A percentile compares a stretch with the other conserved stretches of the same genome.
phyloP scores from a whole-genome alignment of 2,329 filamentous ascomycete species.

The Juglanconis oblonga region DNA sequence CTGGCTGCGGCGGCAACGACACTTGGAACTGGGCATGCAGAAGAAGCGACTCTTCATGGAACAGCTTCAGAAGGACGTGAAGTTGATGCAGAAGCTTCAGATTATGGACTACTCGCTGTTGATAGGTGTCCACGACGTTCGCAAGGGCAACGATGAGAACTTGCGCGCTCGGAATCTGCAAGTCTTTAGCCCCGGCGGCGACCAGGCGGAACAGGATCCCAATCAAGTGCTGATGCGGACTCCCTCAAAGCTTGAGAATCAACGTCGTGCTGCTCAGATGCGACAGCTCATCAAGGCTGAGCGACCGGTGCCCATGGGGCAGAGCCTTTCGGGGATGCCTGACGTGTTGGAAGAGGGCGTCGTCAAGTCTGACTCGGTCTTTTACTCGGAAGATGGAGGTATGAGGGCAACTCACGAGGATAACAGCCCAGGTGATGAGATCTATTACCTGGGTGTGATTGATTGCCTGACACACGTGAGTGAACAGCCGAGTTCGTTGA shows the following conservation, averaged over 20 bases:
- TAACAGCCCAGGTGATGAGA: slow-evolving; percentile 78
- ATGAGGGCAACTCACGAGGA: slow-evolving; percentile 92
- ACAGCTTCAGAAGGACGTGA: slow-evolving; percentile 85
- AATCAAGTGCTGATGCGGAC: slow-evolving; percentile 75
- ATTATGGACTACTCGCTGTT: slow-evolving; percentile 99
- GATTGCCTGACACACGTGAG: slow-evolving; percentile 95
- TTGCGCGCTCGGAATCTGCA: slow-evolving; percentile 84
- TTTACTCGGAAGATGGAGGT: slow-evolving; percentile 92
- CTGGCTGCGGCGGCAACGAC: slow-evolving; percentile 82
- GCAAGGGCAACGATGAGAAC: slow-evolving; percentile 92
- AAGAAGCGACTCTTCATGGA: slow-evolving; percentile 88
- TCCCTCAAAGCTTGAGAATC: slow-evolving; percentile 88
- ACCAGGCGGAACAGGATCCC: slow-evolving; percentile 51
- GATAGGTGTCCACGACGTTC: slow-evolving; percentile 88
- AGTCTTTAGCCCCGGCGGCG: slow-evolving; percentile 88
- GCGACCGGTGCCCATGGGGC: slow-evolving; percentile 87
- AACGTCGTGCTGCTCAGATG: slow-evolving; percentile 85
- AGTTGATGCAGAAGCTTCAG: slow-evolving; percentile 78
- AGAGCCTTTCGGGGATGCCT: slow-evolving; percentile 81
- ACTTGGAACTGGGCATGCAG: slow-evolving; percentile 81
- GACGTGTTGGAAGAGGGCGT: slow-evolving; percentile 78
- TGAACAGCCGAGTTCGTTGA: slow-evolving; percentile 23
- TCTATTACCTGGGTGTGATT: slow-evolving; percentile 98
- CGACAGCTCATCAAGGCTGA: slow-evolving; percentile 90
- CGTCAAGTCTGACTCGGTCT: slow-evolving; percentile 69